phyloP scores from a whole-genome alignment of 805 yeast genomes.

The Zygotorulaspora chibaensis region DNA sequence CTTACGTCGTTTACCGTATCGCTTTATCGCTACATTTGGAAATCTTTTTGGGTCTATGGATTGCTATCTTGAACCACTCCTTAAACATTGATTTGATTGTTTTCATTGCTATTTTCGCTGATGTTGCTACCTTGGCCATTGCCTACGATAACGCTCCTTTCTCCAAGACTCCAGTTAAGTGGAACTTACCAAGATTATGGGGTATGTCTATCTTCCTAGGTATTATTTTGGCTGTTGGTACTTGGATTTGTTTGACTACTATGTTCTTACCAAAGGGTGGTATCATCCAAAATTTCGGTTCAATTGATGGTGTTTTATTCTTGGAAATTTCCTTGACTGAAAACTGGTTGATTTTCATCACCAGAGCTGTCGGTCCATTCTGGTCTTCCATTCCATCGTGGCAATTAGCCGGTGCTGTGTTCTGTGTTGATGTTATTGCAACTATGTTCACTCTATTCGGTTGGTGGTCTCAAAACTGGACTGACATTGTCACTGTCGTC shows the following conservation, averaged over 20 bases:
- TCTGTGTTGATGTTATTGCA: slow-evolving; percentile 83
- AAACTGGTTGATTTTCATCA: slow-evolving; percentile 95
- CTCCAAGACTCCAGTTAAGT: slow-evolving; percentile 88
- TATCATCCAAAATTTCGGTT: slow-evolving; percentile 94
- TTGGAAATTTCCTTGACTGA: slow-evolving; percentile 92
- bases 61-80: slow-evolving; percentile 84
- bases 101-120: slow-evolving; percentile 95
- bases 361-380: slow-evolving; percentile 98
- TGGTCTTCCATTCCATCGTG: slow-evolving; percentile 96
- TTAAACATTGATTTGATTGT: slow-evolving; percentile 88
- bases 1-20: slow-evolving; percentile 96
- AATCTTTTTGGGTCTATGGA: slow-evolving; percentile 93
- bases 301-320: slow-evolving; percentile 88
- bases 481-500: slow-evolving; percentile 90
- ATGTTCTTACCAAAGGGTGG: slow-evolving; percentile 90
- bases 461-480: slow-evolving; percentile 98
- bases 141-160: slow-evolving; percentile 97
- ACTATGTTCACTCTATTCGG: slow-evolving; percentile 92
- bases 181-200: slow-evolving; percentile 97
- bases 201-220: slow-evolving; percentile 92
- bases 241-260: slow-evolving; percentile 93
- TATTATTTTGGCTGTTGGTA: slow-evolving; percentile 78
- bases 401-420: slow-evolving; percentile 94
- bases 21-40: slow-evolving; percentile 94
- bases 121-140: slow-evolving; percentile 94